Percentiles rank a stretch among this genome's conserved stretches.
Evolutionary conservation across 1,139 yeast species (phyloP).

Genomic region (Blastobotrys malaysiensis): DNA sequence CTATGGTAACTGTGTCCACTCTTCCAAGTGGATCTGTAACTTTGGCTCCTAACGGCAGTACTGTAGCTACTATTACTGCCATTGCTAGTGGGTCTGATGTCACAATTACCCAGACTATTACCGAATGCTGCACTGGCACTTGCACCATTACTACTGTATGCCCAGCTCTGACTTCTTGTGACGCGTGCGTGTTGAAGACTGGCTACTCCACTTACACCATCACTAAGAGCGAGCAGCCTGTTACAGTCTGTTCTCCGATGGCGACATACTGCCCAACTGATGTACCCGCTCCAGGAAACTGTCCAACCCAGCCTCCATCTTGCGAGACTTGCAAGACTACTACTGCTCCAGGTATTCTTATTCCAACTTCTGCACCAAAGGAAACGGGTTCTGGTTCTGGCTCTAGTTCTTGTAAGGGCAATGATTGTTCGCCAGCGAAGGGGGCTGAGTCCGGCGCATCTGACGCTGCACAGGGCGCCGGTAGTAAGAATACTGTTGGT

Average conservation of each 20-base stretch:
- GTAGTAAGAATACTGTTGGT: conserved; percentile 10
- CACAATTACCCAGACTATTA: conserved; percentile 24
- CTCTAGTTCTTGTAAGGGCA: conserved; percentile 8
- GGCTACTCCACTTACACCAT: conserved; percentile 19
- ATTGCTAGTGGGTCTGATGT: conserved; percentile 11
- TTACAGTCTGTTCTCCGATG: conserved; percentile 21
- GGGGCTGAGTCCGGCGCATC: background rate
- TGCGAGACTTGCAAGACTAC: background rate
- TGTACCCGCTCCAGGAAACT: background rate
- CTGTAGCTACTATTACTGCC: conserved; percentile 3
- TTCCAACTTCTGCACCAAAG: conserved; percentile 6
- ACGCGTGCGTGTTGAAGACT: conserved; percentile 15
- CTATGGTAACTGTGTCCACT: background rate
- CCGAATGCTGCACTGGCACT: conserved; percentile 25
- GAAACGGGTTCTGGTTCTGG: conserved; percentile 6
- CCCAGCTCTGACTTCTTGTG: conserved; percentile 21
- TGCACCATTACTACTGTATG: conserved; percentile 23
- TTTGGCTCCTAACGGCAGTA: background rate
- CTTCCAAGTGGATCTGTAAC: background rate
- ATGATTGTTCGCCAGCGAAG: background rate
- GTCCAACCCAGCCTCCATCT: conserved; percentile 4
- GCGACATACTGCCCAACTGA: conserved; percentile 8
- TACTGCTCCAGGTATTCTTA: conserved; percentile 4
- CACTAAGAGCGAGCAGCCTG: conserved; percentile 13
- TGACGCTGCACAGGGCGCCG: conserved; percentile 7